A percentile compares a stretch with the other conserved stretches of the same genome.
These are phyloP conservation scores for Recurvomyces mirabilis DNA, from an alignment of 495 filamentous ascomycete genomes.

Conservation along the genomic window DNA sequence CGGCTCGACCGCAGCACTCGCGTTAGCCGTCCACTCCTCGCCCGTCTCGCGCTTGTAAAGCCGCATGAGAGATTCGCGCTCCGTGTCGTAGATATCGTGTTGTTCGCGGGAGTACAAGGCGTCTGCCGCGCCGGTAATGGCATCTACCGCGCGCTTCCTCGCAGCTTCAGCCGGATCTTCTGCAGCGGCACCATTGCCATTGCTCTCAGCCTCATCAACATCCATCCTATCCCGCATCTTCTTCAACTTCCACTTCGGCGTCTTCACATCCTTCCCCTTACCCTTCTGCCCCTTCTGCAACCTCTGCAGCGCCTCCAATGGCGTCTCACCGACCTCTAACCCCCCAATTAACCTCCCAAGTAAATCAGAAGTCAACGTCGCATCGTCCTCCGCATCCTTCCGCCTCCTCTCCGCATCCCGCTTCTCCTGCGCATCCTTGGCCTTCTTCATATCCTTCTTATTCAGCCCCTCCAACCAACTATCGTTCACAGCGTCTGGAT, in stretches of 20 bases:
- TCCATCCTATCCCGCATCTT: constrained; percentile 61
- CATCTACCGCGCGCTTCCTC: constrained; percentile 61
- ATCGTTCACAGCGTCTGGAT: constrained; percentile 86
- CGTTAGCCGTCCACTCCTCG: constrained; percentile 80
- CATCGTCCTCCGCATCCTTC: constrained; percentile 60
- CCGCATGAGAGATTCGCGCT: constrained; percentile 71
- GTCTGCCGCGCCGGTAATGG: constrained; percentile 81
- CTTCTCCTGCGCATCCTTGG: constrained; percentile 78
- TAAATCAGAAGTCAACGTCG: constrained; percentile 60
- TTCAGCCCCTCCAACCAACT: constrained; percentile 83
- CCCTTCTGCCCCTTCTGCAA: constrained; percentile 48
- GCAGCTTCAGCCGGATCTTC: constrained; percentile 60
- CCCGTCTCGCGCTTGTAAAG: constrained; percentile 81
- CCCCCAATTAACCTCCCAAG: constrained; percentile 57
- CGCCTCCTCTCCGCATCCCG: constrained; percentile 64
- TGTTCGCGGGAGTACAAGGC: constrained; percentile 70
- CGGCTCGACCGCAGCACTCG: constrained; percentile 9
- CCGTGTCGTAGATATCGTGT: constrained; percentile 77
- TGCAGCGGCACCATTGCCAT: constrained; percentile 30
- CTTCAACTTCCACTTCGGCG: constrained; percentile 46
- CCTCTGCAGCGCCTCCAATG: constrained; percentile 76
- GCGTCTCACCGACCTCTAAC: constrained; percentile 75
- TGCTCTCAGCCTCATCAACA: constrained; percentile 41
- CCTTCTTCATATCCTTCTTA: constrained; percentile 83
- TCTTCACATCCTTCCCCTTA: constrained; percentile 40